Evolutionary conservation across 176 grass and related monocot species (phyloP), one percentile per base, ranked within the genome.

Genomic region (Lolium multiflorum): DNA sequence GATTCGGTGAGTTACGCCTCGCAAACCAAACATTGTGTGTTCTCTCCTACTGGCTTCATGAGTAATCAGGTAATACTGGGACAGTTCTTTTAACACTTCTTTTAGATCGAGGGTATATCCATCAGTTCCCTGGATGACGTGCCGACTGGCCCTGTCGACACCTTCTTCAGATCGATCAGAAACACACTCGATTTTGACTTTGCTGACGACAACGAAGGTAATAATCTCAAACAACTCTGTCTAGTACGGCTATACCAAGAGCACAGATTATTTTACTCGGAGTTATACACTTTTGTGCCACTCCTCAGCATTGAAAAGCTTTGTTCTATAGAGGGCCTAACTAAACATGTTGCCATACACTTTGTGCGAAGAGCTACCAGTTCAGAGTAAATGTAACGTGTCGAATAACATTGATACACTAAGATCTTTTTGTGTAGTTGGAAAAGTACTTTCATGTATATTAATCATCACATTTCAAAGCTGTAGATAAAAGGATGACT

Each of bases 161-260:
- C 74, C 47, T 98, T 98, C 83, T 98, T 98, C 86, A 98, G 87
- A 87, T 96, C 94, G 0, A 86, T 96, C 65, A 94, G 97, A 78
- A 95, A 79, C 26, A 98, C 97, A 4, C 89, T 98, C 86, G 97
- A 96, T 91, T 94, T 98, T 89, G 97, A 98, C 78, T 96, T 96
- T 81, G 24, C 80, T 70, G 94, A 98, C 7, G 93, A 96, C 43
- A 84, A 86, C 3, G 94, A 98, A 91, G 97, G 97, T 98, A 58
- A 68, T 7, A 5, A 8, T 74, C 22, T 50, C 14, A 20, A 31
- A 46, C 24, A 52, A 2, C 1, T 67, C 35, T 79, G 26, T 46
- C 26, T 51, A 31, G 47, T 66, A 39, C 15, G 7, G 71, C 51
- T 38, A 25, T 49, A 67, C 41, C 2, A 7, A 68, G 14, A 41